These are phyloP conservation scores for Punica granatum DNA, from an alignment of 345 rosid species.

Conservation along the genomic window DNA sequence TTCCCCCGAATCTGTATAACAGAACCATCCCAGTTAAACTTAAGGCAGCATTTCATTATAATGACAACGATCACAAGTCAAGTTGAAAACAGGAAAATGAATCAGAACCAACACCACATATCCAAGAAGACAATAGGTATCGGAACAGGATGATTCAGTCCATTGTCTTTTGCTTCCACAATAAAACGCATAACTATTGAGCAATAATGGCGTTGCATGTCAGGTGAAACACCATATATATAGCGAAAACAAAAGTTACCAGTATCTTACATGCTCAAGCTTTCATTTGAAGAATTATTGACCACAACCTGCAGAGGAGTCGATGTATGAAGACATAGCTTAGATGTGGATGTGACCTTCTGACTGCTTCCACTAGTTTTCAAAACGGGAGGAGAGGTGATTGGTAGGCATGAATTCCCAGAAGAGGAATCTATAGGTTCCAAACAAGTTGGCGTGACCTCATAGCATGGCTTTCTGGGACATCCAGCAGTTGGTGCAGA, in stretches of 20 bases:
- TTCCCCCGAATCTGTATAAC: conserved; percentile 65
- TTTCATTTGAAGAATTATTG: conserved; percentile 37
- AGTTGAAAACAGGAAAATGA: neutral
- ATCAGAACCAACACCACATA: neutral
- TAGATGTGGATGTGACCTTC: conserved; percentile 23
- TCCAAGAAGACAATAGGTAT: neutral
- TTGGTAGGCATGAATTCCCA: conserved; percentile 34
- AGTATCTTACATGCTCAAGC: conserved; percentile 52
- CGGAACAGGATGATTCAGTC: neutral
- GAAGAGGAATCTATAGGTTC: conserved; percentile 39
- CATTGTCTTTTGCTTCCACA: too few relatives aligned
- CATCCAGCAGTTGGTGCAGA: conserved; percentile 29
- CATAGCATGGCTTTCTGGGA: conserved; percentile 43
- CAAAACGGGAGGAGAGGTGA: conserved; percentile 42
- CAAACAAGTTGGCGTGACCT: conserved; percentile 31
- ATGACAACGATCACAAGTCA: neutral
- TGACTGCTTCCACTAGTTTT: conserved; percentile 39
- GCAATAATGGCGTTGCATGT: neutral
- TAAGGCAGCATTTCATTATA: neutral
- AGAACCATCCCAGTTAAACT: neutral
- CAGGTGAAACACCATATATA: neutral
- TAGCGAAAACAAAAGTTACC: conserved; percentile 2
- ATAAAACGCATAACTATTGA: too few relatives aligned
- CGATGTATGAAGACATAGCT: conserved; percentile 23
- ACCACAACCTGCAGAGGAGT: conserved; percentile 28